A percentile compares a stretch with the other conserved stretches of the same genome.
Evolutionary conservation across 2,329 filamentous ascomycete species (phyloP).

Genomic region (Parastagonospora avenae): DNA sequence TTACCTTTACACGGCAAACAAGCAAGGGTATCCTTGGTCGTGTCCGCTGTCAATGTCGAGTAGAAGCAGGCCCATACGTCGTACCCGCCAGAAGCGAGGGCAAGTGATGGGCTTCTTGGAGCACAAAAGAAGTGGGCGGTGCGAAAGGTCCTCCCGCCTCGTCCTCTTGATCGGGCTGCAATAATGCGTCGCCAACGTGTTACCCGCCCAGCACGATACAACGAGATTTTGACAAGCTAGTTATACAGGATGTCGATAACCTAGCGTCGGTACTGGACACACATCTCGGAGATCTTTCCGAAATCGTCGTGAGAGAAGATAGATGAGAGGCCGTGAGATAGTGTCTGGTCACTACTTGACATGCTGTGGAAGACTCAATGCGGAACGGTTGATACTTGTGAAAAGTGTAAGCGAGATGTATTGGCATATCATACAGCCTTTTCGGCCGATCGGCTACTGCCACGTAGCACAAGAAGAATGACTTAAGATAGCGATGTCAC

Average conservation of each 20-base stretch:
- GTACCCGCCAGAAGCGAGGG: conserved; percentile 1
- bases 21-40: conserved; percentile 6
- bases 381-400: too few species aligned
- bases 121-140: conserved; percentile 5
- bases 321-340: too few species aligned
- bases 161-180: background rate
- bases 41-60: background rate
- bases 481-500: background rate
- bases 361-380: too few species aligned
- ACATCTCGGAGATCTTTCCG: too few species aligned
- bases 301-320: too few species aligned
- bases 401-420: too few species aligned
- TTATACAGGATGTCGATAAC: conserved; percentile 18
- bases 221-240: conserved; percentile 33
- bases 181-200: conserved; percentile 1
- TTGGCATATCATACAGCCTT: too few species aligned
- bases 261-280: too few species aligned
- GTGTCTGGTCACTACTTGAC: too few species aligned
- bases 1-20: conserved; percentile 7
- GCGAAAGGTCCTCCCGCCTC: background rate
- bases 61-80: background rate
- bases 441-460: too few species aligned
- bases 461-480: too few species aligned
- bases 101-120: conserved; percentile 1
- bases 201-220: conserved; percentile 12